These are phyloP conservation scores for Pyrenophora teres DNA, from an alignment of 2,329 filamentous ascomycete genomes.

Conservation along the genomic window DNA sequence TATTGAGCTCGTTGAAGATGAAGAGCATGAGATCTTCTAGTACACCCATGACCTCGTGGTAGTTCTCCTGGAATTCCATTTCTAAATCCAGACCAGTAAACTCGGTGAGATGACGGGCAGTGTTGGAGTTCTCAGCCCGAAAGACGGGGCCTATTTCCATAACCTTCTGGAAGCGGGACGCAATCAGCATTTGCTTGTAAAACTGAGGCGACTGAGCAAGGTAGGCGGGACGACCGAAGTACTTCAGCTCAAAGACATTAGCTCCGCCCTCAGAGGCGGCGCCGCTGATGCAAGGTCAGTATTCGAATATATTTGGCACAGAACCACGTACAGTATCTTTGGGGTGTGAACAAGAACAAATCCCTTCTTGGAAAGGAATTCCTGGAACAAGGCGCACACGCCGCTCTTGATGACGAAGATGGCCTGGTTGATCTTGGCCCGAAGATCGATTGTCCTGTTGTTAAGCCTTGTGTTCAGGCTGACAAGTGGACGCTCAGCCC, in stretches of 20 bases:
- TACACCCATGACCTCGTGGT: slow-evolving; percentile 73
- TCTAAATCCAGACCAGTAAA: slow-evolving; percentile 89
- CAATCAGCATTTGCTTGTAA: slow-evolving; percentile 87
- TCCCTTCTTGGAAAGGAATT: slow-evolving; percentile 74
- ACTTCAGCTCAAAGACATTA: slow-evolving; percentile 87
- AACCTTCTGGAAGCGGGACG: slow-evolving; percentile 75
- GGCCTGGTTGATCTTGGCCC: slow-evolving; percentile 87
- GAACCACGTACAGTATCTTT: slow-evolving; percentile 53
- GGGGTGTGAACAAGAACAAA: slow-evolving; percentile 89
- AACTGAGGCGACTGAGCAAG: slow-evolving; percentile 83
- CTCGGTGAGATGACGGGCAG: slow-evolving; percentile 82
- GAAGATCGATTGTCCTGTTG: slow-evolving; percentile 91
- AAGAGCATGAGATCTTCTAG: slow-evolving; percentile 75
- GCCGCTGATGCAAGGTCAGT: slow-evolving; percentile 49
- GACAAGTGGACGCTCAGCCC: slow-evolving; percentile 69
- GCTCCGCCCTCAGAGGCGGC: slow-evolving; percentile 90
- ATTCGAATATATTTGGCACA: not conserved
- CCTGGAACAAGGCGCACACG: slow-evolving; percentile 71
- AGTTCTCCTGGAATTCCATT: slow-evolving; percentile 82
- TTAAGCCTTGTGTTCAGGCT: slow-evolving; percentile 83
- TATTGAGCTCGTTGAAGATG: slow-evolving; percentile 76
- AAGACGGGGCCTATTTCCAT: slow-evolving; percentile 82
- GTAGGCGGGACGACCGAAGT: slow-evolving; percentile 83
- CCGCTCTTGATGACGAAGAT: slow-evolving; percentile 74
- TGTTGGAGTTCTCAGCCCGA: slow-evolving; percentile 85